Conservation (phyloP, 805 yeast genomes). For the Candida insectorum region DNA sequence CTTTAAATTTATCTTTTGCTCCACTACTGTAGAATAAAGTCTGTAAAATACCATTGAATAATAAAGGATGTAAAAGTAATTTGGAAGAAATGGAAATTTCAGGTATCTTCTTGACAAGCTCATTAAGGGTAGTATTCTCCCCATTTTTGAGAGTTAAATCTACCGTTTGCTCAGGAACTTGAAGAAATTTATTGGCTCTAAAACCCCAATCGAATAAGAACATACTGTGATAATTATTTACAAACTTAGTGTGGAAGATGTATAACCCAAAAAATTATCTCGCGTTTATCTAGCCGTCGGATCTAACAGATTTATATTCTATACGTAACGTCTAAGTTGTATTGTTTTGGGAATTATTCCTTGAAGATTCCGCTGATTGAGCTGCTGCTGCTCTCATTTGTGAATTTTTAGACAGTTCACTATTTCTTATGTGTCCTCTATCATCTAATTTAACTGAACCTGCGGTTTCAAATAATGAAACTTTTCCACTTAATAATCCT, state of each 20-base stretch:
- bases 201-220: conserved; percentile 29
- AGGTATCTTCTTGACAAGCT: conserved; percentile 1
- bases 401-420: conserved; percentile 43
- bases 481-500: conserved; percentile 76
- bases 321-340: conserved; percentile 1
- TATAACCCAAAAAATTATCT: not conserved
- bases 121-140: not conserved
- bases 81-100: conserved; percentile 14
- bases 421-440: conserved; percentile 62
- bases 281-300: too few relatives aligned
- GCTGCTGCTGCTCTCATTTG: conserved; percentile 29
- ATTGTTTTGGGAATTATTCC: too few relatives aligned
- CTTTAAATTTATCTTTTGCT: conserved; percentile 47
- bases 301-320: too few relatives aligned
- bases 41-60: conserved; percentile 74
- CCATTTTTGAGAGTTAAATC: conserved; percentile 3
- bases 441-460: conserved; percentile 75
- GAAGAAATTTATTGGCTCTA: conserved; percentile 26
- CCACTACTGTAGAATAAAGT: conserved; percentile 63
- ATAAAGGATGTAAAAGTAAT: conserved; percentile 57
- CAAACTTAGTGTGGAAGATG: too few relatives aligned
- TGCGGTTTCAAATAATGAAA: conserved; percentile 72
- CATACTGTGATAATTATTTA: not conserved
- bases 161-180: conserved; percentile 15
- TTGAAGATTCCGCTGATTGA: not conserved